These are phyloP conservation scores for Magnusiomyces suaveolens DNA, from an alignment of 1,139 yeast genomes.

Conservation along the genomic window DNA sequence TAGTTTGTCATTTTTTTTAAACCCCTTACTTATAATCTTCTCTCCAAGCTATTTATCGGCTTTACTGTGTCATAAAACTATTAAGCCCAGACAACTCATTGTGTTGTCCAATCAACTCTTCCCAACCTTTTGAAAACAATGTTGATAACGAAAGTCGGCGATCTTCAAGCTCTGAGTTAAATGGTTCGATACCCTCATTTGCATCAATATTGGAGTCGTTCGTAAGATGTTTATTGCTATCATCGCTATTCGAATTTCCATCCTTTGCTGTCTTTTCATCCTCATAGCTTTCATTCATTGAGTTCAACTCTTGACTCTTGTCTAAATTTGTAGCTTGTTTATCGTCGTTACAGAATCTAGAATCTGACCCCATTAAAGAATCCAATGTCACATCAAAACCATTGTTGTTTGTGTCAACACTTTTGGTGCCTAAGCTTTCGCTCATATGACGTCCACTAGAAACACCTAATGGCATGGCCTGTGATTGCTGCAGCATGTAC, in stretches of 20 bases:
- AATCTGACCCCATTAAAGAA: neutral
- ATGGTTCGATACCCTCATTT: neutral
- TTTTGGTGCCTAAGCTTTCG: neutral
- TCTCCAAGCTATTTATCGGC: no score
- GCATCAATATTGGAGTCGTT: neutral
- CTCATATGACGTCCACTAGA: constrained; percentile 3
- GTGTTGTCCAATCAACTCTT: constrained; percentile 26
- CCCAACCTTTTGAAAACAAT: constrained; percentile 23
- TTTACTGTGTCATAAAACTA: constrained; percentile 18
- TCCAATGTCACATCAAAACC: neutral
- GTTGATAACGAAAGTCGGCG: constrained; percentile 12
- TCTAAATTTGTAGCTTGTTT: no score
- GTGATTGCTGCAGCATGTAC: constrained; percentile 44
- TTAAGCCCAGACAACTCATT: constrained; percentile 26
- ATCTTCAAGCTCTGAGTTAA: neutral
- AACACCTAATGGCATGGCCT: neutral
- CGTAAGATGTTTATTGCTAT: neutral
- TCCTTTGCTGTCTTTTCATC: no score
- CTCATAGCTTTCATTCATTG: no score
- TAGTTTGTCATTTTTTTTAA: no score
- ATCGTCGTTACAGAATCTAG: no score
- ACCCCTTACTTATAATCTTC: neutral
- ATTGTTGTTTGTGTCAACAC: neutral
- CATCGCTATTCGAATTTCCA: neutral
- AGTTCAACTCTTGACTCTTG: no score